These are phyloP conservation scores for Fusarium stilboides DNA, from an alignment of 2,329 filamentous ascomycete species.

Conservation along the genomic window DNA sequence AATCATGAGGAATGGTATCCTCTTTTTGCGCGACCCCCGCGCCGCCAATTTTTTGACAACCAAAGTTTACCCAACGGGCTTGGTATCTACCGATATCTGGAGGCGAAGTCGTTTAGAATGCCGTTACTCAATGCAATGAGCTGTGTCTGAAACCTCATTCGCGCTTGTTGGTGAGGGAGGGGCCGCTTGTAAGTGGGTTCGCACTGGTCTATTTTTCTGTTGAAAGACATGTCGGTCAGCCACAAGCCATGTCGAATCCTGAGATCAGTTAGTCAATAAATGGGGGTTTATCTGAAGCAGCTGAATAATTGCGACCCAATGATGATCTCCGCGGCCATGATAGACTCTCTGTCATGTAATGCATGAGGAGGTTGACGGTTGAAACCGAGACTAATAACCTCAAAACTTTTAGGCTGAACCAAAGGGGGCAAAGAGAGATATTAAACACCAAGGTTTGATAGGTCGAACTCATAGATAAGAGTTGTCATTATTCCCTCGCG, in stretches of 20 bases:
- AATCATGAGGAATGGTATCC: conserved; percentile 28
- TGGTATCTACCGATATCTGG: conserved; percentile 43
- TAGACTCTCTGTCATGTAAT: conserved; percentile 8
- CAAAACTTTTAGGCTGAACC: conserved; percentile 15
- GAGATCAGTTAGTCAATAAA: conserved; percentile 35
- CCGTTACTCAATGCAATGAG: conserved; percentile 45
- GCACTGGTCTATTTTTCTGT: conserved; percentile 30
- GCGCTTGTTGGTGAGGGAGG: conserved; percentile 38
- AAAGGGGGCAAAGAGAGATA: conserved; percentile 6
- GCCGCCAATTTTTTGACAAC: conserved; percentile 25
- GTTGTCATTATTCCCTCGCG: conserved; percentile 30
- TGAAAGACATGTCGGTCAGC: conserved; percentile 42
- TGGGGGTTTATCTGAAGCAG: conserved; percentile 31
- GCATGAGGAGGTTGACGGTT: conserved; percentile 10
- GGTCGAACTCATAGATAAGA: conserved; percentile 27
- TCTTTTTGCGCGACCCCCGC: conserved; percentile 36
- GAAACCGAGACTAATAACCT: conserved; percentile 21
- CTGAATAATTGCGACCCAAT: conserved; percentile 18
- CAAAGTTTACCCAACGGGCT: conserved; percentile 38
- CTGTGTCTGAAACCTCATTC: conserved; percentile 37
- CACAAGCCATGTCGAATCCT: conserved; percentile 17
- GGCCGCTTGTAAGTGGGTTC: conserved; percentile 36
- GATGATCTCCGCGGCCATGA: conserved; percentile 27
- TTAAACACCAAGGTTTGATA: conserved; percentile 14
- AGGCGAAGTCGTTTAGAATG: conserved; percentile 34